Percentiles rank a stretch among this genome's conserved stretches.
Conservation (phyloP, 306 rosid species). For the Rosa rugosa region DNA sequence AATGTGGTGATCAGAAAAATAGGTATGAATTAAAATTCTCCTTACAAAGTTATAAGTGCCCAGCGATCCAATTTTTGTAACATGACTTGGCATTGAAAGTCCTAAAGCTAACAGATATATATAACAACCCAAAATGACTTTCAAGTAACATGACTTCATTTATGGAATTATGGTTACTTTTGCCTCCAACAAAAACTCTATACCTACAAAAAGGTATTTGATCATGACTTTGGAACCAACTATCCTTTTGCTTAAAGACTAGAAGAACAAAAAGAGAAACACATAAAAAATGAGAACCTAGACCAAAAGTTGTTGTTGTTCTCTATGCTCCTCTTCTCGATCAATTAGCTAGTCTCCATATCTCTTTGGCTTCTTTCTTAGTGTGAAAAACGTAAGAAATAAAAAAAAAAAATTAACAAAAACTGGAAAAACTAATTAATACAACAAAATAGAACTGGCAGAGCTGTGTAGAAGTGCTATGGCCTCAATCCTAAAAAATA, state of each 20-base stretch:
- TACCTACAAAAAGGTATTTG: conserved; percentile 24
- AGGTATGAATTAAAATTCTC: no score
- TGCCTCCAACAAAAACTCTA: conserved; percentile 31
- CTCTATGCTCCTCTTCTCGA: conserved; percentile 27
- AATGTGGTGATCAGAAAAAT: no score
- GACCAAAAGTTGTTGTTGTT: conserved; percentile 8
- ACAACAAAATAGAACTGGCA: background rate
- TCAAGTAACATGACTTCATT: conserved; percentile 6
- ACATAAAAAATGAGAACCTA: conserved; percentile 7
- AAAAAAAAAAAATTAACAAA: background rate
- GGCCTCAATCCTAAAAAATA: conserved; percentile 19
- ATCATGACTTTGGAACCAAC: conserved; percentile 18
- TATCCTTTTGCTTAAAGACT: conserved; percentile 16
- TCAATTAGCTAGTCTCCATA: conserved; percentile 14
- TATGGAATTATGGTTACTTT: conserved; percentile 1
- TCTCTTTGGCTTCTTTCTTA: conserved; percentile 13
- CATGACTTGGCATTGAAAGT: no score
- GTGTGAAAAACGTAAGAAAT: background rate
- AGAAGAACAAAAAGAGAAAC: conserved; percentile 9
- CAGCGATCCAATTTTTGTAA: no score
- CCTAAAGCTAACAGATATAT: no score
- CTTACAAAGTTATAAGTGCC: no score
- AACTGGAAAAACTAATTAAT: conserved; percentile 1
- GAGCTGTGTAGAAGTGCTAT: background rate
- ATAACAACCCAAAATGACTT: background rate